Base-by-base conservation (phyloP, 176 grass and related monocot species). In the Bolboschoenus planiculmis region DNA sequence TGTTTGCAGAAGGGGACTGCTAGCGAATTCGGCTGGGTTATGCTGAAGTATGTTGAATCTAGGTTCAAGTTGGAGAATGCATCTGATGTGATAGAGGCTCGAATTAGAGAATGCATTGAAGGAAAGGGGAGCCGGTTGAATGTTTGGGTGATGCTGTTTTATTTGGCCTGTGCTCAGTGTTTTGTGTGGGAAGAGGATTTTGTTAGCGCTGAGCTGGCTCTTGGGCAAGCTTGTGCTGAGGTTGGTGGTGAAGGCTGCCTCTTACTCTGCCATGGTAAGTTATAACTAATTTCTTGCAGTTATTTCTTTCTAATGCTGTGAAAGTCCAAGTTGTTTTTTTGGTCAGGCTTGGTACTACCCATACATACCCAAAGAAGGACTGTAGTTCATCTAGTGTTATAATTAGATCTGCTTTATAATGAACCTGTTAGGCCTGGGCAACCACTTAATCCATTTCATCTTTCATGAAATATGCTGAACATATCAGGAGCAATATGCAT, bases 11-110 rank as follows among this genome's bases (percentile, higher is more conserved):
- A 51, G 39, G 83, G 40, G 44, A 88, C 87, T 1, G 26, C 59
- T 82, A 88, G 59, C 85, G 92, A 94, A 86, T 88, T 97, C 34
- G 90, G 92, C 24, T 97, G 92, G 95, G 67, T 94, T 85, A 57
- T 91, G 75, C 85, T 97, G 30, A 94, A 94, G 90, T 90, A 93
- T 36, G 73, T 97, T 79, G 92, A 91, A 88, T 94, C 90, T 83
- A 83, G 78, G 61, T 95, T 79, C 87, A 88, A 83, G 64, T 81
- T 88, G 87, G 86, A 88, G 75, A 53, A 80, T 51, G 68, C 24
- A 56, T 84, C 87, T 83, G 83, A 92, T 67, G 80, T 86, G 78
- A 92, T 95, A 93, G 82, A 91, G 70, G 61, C 30, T 70, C 87
- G 88, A 54, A 80, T 98, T 24, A 74, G 48, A 71, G 84, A 61